Base-by-base conservation (phyloP, 2,329 filamentous ascomycete species). In the Ophiostoma sp. region DNA sequence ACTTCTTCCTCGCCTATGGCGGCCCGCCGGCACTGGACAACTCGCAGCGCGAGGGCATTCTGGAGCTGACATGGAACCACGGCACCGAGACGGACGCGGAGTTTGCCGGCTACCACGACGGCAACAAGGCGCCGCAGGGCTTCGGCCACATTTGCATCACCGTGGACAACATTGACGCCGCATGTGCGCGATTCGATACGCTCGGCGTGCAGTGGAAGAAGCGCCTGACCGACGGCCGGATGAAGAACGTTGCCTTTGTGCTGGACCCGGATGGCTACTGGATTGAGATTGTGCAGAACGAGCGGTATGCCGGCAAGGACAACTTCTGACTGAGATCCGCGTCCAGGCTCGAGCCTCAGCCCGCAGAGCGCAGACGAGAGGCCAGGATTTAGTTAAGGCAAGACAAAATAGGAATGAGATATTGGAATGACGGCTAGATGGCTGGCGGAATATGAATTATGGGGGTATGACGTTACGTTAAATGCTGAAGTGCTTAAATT, bases 221-320 rank as follows among this genome's bases (percentile, higher is more conserved):
- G 87, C 85, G 91, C 72, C 83, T 98, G 71, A 96, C 92, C 1
- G 94, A 98, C 72, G 94, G 94, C 1, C 83, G 86, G 63, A 97
- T 97, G 93, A 94, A 91, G 84, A 92, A 95, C 72, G 89, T 98
- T 67, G 95, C 95, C 0, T 98, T 98, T 76, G 80, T 98, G 64
- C 82, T 97, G 64, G 94, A 94, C 73, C 93, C 93, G 0, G 93
- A 97, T 78, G 86, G 85, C 65, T 96, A 96, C 80, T 96, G 90
- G 91, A 84, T 92, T 67, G 87, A 89, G 79, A 76, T 89, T 74
- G 82, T 97, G 66, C 92, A 96, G 81, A 96, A 96, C 74, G 88
- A 91, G 79, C 83, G 81, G 67, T 81, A 90, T 69, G 84, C 79
- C 5, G 82, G 80, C 65, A 80, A 85, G 78, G 76, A 79, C 47